Conservation (phyloP, 129 eudicot genomes). For the Arctium lappa region DNA sequence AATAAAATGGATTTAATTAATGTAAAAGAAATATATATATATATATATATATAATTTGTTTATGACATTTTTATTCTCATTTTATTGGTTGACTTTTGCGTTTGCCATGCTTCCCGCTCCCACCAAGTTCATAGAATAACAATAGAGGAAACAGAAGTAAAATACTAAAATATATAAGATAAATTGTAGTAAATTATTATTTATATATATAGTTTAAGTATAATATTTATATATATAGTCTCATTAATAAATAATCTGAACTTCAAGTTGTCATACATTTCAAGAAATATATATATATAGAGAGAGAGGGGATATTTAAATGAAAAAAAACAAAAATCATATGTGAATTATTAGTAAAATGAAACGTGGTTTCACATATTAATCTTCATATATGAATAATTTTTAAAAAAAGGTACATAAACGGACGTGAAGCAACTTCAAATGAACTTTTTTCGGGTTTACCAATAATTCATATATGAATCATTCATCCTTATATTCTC, state of each 20-base stretch:
- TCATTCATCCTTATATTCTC: neutral
- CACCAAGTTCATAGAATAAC: slow-evolving; percentile 14
- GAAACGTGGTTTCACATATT: neutral
- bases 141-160: no score
- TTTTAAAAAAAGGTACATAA: no score
- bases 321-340: neutral
- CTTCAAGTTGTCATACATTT: no score
- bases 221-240: no score
- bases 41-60: neutral
- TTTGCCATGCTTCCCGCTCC: slow-evolving; percentile 26
- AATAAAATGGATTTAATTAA: no score
- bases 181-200: neutral
- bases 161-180: neutral
- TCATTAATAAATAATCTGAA: no score
- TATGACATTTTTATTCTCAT: neutral
- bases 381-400: no score
- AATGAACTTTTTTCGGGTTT: no score
- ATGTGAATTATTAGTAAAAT: neutral
- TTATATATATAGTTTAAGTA: neutral
- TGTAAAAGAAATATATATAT: no score
- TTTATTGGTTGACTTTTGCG: slow-evolving; percentile 19
- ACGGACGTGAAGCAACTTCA: no score
- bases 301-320: neutral
- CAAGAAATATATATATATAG: no score
- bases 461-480: neutral